These are phyloP conservation scores for Penicillium sp. DNA, from an alignment of 2,329 filamentous ascomycete genomes.

Conservation along the genomic window DNA sequence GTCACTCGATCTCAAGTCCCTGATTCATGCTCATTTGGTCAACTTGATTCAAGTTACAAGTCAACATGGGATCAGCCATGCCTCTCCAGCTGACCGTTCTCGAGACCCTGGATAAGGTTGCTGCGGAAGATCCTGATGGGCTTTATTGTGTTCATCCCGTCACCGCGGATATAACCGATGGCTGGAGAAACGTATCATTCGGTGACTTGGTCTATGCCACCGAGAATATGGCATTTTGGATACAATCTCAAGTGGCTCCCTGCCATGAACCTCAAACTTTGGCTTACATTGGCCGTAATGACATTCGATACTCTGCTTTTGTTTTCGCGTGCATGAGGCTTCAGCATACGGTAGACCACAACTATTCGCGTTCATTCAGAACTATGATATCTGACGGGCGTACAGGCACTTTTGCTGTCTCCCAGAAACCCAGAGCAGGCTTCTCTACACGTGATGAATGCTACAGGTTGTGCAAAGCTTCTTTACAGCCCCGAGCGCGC, in stretches of 20 bases:
- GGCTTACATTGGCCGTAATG: constrained; percentile 23
- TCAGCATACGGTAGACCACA: constrained; percentile 12
- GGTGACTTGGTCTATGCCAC: constrained; percentile 5
- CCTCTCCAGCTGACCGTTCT: background rate
- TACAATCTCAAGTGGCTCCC: constrained; percentile 4
- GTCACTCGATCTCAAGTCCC: too few species aligned
- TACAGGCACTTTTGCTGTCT: constrained; percentile 28
- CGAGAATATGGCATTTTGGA: constrained; percentile 14
- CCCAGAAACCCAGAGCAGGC: constrained; percentile 24
- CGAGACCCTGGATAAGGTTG: constrained; percentile 1
- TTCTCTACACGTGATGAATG: constrained; percentile 18
- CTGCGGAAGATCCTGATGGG: background rate
- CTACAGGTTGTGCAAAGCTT: constrained; percentile 9
- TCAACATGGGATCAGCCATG: constrained; percentile 2
- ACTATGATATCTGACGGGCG: constrained; percentile 6
- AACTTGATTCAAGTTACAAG: background rate
- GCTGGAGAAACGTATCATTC: constrained; percentile 12
- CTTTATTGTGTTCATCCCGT: constrained; percentile 14
- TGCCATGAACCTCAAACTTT: background rate
- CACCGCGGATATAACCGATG: constrained; percentile 7
- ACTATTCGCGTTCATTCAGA: constrained; percentile 5
- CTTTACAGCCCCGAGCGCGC: constrained; percentile 16
- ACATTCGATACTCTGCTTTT: constrained; percentile 21
- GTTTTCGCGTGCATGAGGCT: constrained; percentile 19
- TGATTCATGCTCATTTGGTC: background rate